These are phyloP conservation scores for Gentiana macrophylla DNA, from an alignment of 257 asterid genomes.

Conservation along the genomic window DNA sequence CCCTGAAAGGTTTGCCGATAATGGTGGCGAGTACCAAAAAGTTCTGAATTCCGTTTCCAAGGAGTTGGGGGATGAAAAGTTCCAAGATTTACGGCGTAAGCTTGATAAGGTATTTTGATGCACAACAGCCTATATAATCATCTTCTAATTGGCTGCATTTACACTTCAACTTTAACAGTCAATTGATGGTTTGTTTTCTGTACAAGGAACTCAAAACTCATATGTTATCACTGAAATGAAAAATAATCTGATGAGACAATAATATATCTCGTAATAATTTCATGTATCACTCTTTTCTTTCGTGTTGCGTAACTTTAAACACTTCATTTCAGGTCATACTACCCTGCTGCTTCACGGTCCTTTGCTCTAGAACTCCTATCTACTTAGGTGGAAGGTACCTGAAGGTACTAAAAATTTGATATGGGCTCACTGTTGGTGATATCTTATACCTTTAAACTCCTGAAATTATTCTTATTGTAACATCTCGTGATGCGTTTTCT, in stretches of 20 bases:
- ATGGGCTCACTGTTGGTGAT: background rate
- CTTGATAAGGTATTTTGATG: constrained; percentile 39
- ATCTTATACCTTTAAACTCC: background rate
- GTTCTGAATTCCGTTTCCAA: constrained; percentile 13
- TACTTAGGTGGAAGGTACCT: constrained; percentile 94
- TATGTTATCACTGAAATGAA: background rate
- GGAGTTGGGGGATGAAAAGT: constrained; percentile 22
- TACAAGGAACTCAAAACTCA: background rate
- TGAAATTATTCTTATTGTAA: background rate
- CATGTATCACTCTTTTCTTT: background rate
- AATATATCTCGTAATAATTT: background rate
- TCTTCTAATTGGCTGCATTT: background rate
- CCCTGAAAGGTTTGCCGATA: constrained; percentile 14
- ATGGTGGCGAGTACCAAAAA: constrained; percentile 25
- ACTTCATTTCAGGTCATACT: constrained; percentile 40
- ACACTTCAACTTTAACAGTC: too few relatives aligned
- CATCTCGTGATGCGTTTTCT: too few relatives aligned
- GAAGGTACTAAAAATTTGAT: constrained; percentile 40
- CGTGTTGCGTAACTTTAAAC: constrained; percentile 2
- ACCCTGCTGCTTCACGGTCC: constrained; percentile 46
- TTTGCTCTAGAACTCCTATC: constrained; percentile 52
- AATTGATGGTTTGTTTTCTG: background rate
- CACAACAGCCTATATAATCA: constrained; percentile 5
- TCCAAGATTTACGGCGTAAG: constrained; percentile 22
- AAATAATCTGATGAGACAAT: background rate